Conservation (phyloP, 73 alveolate genomes). For the Tetrahymena borealis region DNA sequence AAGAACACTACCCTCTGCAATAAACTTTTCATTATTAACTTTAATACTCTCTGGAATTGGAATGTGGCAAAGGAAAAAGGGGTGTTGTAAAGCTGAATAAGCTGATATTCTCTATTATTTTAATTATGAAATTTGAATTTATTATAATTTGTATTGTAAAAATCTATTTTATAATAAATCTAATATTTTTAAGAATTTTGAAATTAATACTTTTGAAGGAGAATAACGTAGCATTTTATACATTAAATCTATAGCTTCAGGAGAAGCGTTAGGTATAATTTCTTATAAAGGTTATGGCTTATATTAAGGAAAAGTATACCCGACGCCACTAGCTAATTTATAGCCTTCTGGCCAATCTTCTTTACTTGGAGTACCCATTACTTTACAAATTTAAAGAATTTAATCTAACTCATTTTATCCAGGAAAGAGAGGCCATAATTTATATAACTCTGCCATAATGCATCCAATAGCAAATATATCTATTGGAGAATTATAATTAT, state of each 20-base stretch:
- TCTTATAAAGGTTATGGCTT: constrained; percentile 57
- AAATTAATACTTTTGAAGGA: constrained; percentile 62
- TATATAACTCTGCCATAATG: constrained; percentile 97
- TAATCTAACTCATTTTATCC: constrained; percentile 92
- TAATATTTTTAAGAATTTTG: not conserved
- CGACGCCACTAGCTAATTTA: constrained; percentile 39
- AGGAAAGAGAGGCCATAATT: constrained; percentile 92
- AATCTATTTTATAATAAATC: not conserved
- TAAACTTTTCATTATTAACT: not conserved
- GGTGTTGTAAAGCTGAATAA: not conserved
- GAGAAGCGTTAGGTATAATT: constrained; percentile 87
- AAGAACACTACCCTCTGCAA: not conserved
- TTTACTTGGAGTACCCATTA: constrained; percentile 97
- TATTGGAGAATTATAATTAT: constrained; percentile 97
- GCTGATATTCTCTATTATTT: not conserved
- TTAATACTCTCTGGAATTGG: not conserved
- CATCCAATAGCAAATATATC: constrained; percentile 99
- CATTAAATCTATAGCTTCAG: constrained; percentile 88
- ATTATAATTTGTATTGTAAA: no score
- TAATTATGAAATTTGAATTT: not conserved
- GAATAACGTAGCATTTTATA: constrained; percentile 83
- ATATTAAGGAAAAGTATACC: constrained; percentile 27
- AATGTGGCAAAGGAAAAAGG: not conserved
- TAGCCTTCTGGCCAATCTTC: constrained; percentile 62
- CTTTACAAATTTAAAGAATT: constrained; percentile 95